Base-by-base conservation (phyloP, 495 filamentous ascomycete genomes). In the Glonium stellatum region DNA sequence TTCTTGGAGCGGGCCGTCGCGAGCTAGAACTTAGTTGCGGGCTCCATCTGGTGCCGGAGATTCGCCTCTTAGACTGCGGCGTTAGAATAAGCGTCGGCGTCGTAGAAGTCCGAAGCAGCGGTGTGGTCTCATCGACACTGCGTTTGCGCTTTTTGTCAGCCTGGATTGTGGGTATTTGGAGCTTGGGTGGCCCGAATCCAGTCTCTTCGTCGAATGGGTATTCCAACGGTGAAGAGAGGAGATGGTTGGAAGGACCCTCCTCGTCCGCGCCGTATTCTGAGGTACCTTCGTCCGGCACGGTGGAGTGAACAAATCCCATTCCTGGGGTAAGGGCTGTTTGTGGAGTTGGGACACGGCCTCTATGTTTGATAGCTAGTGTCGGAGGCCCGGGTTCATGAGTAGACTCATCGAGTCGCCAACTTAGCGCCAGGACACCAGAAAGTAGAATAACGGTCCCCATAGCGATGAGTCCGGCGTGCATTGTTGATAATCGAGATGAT, bases 401-500 rank as follows among this genome's bases (percentile, higher is more conserved):
- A 75, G 11, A 84, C 56, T 88, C 86, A 66, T 88, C 86, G 36
- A 99, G 81, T 44, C 95, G 84, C 93, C 93, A 99, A 21, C 90
- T 96, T 6, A 99, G 80, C 44, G 90, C 91, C 4, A 99, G 77
- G 3, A 99, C 93, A 57, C 93, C 93, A 2, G 81, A 77, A 2
- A 99, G 82, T 8, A 99, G 80, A 55, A 99, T 87, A 35, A 82
- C 76, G 1, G 92, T 97, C 0, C 93, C 93, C 4, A 99, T 70
- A 0, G 90, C 81, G 58, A 99, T 95, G 19, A 97, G 84, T 21
- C 84, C 82, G 12, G 88, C 92, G 63, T 88, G 86, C 18, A 92
- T 75, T 1, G 83, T 76, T 18, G 83, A 78, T 44, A 99, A 82
- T 55, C 89, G 82, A 35, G 87, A 85, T 31, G 86, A 86, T 74